phyloP scores from a whole-genome alignment of 2,329 filamentous ascomycete species.

The Coniochaeta ligniaria region DNA sequence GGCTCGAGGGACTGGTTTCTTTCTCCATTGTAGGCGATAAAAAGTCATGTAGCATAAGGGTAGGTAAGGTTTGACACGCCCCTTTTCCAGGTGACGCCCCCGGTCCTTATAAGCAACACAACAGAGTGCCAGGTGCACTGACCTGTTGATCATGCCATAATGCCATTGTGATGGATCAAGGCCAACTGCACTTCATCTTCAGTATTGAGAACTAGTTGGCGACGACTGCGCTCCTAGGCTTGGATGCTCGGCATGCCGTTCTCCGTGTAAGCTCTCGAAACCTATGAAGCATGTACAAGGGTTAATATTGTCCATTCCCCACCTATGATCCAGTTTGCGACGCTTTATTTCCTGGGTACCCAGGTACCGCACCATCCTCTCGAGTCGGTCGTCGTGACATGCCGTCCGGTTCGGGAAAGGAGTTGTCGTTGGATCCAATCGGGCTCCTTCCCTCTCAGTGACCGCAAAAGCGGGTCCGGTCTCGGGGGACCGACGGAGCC shows the following conservation, averaged over 20 bases:
- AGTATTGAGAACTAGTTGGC: no score
- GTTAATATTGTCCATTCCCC: not conserved
- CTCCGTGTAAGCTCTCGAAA: not conserved
- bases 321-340: not conserved
- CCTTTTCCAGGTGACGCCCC: not conserved
- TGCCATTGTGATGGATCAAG: no score
- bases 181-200: no score
- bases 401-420: not conserved
- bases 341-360: no score
- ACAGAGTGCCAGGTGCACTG: not conserved
- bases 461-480: not conserved
- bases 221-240: not conserved
- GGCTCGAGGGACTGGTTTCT: not conserved
- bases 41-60: not conserved
- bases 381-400: not conserved
- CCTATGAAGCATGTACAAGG: not conserved
- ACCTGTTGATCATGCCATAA: no score
- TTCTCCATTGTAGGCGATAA: not conserved
- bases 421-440: not conserved
- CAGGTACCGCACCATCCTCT: not conserved
- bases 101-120: not conserved
- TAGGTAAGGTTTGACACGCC: no score
- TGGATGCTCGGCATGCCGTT: not conserved
- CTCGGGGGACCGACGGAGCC: slow-evolving; percentile 1
- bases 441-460: not conserved